Percentiles rank a stretch among this genome's conserved stretches.
Evolutionary conservation across 2,329 filamentous ascomycete genomes (phyloP).

Genomic region (Neopestalotiopsis sp.): DNA sequence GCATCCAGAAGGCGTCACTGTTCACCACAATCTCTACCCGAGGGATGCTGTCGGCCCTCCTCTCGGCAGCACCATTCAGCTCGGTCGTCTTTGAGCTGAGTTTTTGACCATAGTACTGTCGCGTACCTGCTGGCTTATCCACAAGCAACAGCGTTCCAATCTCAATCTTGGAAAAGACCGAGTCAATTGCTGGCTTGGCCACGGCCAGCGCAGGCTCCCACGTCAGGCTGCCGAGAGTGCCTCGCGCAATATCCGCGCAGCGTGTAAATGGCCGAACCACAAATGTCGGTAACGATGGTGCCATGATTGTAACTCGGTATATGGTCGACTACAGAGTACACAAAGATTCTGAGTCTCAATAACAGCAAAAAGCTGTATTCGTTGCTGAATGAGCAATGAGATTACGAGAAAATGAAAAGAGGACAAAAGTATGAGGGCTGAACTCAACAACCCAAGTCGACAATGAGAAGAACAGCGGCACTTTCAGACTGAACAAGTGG

Average conservation of each 20-base stretch:
- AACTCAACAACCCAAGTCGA: not conserved
- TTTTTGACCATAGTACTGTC: conserved; percentile 51
- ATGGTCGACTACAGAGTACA: not conserved
- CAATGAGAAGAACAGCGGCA: not conserved
- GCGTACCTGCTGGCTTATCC: conserved; percentile 49
- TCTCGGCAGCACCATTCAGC: conserved; percentile 38
- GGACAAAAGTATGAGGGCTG: not conserved
- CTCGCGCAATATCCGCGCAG: conserved; percentile 46
- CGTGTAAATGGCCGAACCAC: conserved; percentile 44
- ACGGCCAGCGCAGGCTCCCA: conserved; percentile 52
- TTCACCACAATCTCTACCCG: conserved; percentile 63
- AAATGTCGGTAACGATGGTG: conserved; percentile 41
- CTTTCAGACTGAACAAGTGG: not conserved
- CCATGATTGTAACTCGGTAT: conserved; percentile 26
- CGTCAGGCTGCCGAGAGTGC: conserved; percentile 48
- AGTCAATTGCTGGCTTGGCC: conserved; percentile 51
- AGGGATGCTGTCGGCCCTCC: conserved; percentile 41
- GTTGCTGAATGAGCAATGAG: not conserved
- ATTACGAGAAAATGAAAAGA: not conserved
- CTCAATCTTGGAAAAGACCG: conserved; percentile 51
- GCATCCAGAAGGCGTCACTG: conserved; percentile 70
- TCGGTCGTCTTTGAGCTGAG: conserved; percentile 42
- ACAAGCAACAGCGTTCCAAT: conserved; percentile 52
- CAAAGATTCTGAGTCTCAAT: no score
- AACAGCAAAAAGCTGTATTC: not conserved